A percentile compares a stretch with the other conserved stretches of the same genome.
These are phyloP conservation scores for Massariosphaeria phaeospora DNA, from an alignment of 495 filamentous ascomycete genomes.

Conservation along the genomic window DNA sequence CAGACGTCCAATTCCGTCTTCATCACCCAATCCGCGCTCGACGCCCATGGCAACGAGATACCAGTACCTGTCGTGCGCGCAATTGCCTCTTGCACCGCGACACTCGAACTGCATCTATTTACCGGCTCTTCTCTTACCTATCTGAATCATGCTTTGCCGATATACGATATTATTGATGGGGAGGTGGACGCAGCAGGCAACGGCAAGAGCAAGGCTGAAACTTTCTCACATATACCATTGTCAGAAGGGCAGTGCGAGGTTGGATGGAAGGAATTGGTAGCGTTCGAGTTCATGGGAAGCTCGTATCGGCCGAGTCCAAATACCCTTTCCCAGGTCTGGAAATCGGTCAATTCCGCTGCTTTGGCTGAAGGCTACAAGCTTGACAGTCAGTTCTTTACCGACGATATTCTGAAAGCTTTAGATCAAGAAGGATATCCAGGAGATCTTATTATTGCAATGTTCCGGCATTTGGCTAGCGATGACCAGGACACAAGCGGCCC, in stretches of 20 bases:
- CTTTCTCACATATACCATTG: conserved; percentile 41
- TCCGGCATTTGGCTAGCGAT: conserved; percentile 6
- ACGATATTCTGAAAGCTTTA: conserved; percentile 40
- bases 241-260: conserved; percentile 39
- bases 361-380: conserved; percentile 29
- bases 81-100: conserved; percentile 68
- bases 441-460: conserved; percentile 11
- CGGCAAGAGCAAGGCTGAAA: conserved; percentile 27
- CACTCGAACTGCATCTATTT: conserved; percentile 53
- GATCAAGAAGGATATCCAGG: conserved; percentile 43
- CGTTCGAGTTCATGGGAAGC: conserved; percentile 38
- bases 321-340: conserved; percentile 36
- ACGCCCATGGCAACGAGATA: conserved; percentile 28
- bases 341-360: conserved; percentile 30
- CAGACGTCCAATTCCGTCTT: conserved; percentile 86
- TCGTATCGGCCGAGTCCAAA: conserved; percentile 36
- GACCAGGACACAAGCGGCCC: conserved; percentile 3
- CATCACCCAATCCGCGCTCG: conserved; percentile 52
- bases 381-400: conserved; percentile 43
- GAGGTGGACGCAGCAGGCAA: conserved; percentile 27
- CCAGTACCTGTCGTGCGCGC: conserved; percentile 49
- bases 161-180: conserved; percentile 29
- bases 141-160: conserved; percentile 34
- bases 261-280: conserved; percentile 38
- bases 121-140: conserved; percentile 27